Base-by-base conservation (phyloP, 352 stramenopile species). In the Pythium vanterpoolii region DNA sequence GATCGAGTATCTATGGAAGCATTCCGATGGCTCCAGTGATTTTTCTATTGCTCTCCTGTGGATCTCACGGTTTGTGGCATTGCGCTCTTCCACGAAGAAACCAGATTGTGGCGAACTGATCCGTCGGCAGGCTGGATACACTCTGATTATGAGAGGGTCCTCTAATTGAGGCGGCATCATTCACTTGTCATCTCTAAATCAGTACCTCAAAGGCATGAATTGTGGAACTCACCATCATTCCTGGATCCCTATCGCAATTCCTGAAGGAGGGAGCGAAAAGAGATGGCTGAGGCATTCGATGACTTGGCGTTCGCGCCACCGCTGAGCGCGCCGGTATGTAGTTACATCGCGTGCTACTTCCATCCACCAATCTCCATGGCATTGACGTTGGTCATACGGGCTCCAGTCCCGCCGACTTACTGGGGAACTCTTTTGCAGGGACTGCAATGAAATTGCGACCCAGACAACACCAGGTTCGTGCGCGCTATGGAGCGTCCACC, bases 201-300 rank as follows among this genome's bases (percentile, higher is more conserved):
- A 52, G 34, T 42, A 42, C 34, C 0, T 42, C 10, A 42, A 7
- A n/a, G 14, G 34, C 34, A 42, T 42, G 34, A 42, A 13, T 45
- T 13, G 23, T 44, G 6, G 14, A 44, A n/a, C 24, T 50, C 6
- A 59, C 51, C 16, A 59, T 38, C 51, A 59, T 59, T 59, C 51
- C 51, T 4, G 4, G 16, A 38, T 30, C 38, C 19, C 24, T 18
- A 56, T 40, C 21, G 23, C 10, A 54, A 36, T 44, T 34, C 24
- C 33, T 23, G 16, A 44, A 38, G 10, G 26, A 1, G 23, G 30
- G 10, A 13, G 30, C n/a, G 21, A 14, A 33, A 18, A 14, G 5
- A 64, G 26, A 89, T 89, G 51, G 24, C 51, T 74, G 65, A 77
- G 33, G 84, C 81, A 19, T 90, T 87, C 68, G 81, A 90, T 65